These are phyloP conservation scores for Calonectria pauciramosa DNA, from an alignment of 2,329 filamentous ascomycete genomes.

Conservation along the genomic window DNA sequence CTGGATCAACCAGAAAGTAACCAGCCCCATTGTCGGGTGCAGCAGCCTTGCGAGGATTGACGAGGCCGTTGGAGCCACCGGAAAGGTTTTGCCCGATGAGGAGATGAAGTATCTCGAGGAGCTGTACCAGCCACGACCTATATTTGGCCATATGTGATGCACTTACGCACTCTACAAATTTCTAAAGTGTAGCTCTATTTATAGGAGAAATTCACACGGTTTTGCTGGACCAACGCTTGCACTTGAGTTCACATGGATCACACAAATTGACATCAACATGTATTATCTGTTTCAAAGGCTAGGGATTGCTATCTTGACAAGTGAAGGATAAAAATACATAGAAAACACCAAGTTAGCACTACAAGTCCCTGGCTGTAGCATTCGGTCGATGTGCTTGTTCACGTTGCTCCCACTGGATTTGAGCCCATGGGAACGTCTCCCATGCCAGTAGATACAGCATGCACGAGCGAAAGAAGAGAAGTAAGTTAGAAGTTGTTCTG, in stretches of 20 bases:
- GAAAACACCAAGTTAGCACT: not conserved
- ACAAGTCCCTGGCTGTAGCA: not conserved
- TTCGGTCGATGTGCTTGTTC: not conserved
- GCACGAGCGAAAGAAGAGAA: not conserved
- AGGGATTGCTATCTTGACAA: not conserved
- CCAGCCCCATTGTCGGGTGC: slow-evolving; percentile 73
- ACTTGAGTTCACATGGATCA: not conserved
- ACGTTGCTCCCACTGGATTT: not conserved
- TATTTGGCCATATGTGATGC: not conserved
- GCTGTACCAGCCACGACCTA: not conserved
- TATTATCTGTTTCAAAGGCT: not conserved
- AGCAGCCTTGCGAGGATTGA: slow-evolving; percentile 70
- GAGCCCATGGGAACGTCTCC: too few species aligned
- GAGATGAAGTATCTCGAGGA: not conserved
- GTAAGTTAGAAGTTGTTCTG: not conserved
- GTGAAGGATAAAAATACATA: not conserved
- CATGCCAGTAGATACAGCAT: not conserved
- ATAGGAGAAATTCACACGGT: not conserved
- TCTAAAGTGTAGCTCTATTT: not conserved
- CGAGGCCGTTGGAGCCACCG: slow-evolving; percentile 50
- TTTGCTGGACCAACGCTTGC: not conserved
- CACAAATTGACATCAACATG: not conserved
- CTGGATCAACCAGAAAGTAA: slow-evolving; percentile 69
- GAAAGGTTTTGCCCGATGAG: not conserved
- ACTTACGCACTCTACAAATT: not conserved